These are phyloP conservation scores for Candida vartiovaarae DNA, from an alignment of 805 yeast genomes.

Conservation along the genomic window DNA sequence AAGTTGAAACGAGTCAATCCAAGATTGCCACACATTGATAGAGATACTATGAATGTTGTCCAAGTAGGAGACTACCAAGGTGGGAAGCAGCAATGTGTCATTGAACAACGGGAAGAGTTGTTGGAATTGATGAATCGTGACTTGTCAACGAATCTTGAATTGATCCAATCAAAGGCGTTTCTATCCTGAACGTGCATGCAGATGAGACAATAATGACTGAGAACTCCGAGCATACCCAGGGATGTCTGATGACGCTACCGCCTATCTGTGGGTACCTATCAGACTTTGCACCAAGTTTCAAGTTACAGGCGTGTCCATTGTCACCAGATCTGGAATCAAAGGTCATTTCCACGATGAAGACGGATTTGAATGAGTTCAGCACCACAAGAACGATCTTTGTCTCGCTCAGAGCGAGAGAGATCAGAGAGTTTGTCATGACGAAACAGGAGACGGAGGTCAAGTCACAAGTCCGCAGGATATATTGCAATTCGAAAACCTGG, in stretches of 20 bases:
- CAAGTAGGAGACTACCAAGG: conserved; percentile 5
- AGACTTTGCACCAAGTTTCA: conserved; percentile 26
- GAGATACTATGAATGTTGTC: conserved; percentile 11
- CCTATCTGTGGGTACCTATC: conserved; percentile 22
- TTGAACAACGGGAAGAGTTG: conserved; percentile 9
- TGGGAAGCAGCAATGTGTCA: neutral
- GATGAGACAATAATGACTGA: conserved; percentile 11
- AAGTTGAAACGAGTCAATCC: conserved; percentile 22
- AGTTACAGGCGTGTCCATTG: conserved; percentile 47
- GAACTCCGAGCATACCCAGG: neutral
- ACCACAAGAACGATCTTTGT: conserved; percentile 26
- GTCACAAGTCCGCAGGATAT: conserved; percentile 8
- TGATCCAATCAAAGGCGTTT: conserved; percentile 22
- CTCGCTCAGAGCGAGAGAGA: conserved; percentile 31
- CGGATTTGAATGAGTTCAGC: conserved; percentile 30
- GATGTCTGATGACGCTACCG: conserved; percentile 18
- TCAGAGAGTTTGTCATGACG: conserved; percentile 24
- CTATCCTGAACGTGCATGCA: conserved; percentile 21
- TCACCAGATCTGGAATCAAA: conserved; percentile 43
- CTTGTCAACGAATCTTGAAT: conserved; percentile 5
- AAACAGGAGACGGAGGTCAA: conserved; percentile 6
- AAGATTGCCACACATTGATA: conserved; percentile 22
- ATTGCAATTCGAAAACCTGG: conserved; percentile 8
- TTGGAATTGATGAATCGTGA: conserved; percentile 11
- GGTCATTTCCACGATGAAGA: conserved; percentile 44